phyloP scores from a whole-genome alignment of 352 stramenopile species.

The Phytophthora rubi region DNA sequence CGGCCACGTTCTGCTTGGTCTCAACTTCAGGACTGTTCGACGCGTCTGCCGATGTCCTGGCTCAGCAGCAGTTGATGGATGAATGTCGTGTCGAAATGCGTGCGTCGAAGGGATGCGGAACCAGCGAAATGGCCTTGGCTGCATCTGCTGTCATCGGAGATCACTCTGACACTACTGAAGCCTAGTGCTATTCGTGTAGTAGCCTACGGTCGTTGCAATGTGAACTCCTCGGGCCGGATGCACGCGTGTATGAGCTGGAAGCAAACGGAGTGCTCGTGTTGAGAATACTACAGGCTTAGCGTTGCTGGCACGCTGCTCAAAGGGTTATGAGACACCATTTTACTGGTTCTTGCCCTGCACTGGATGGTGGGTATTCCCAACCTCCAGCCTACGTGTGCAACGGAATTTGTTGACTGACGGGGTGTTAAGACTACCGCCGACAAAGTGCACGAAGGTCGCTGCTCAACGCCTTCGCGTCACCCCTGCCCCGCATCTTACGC shows the following conservation, averaged over 20 bases:
- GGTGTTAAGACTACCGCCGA: conserved; percentile 19
- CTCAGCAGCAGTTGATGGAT: conserved; percentile 30
- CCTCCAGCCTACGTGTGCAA: conserved; percentile 3
- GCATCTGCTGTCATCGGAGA: background rate
- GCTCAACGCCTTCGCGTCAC: conserved; percentile 6
- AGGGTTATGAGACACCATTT: conserved; percentile 18
- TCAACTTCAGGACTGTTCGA: background rate
- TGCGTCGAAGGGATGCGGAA: background rate
- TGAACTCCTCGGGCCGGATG: background rate
- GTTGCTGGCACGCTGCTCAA: background rate
- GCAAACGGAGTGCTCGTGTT: background rate
- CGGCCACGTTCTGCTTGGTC: conserved; percentile 4
- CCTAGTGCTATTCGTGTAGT: background rate
- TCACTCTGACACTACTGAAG: background rate
- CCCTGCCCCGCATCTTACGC: background rate
- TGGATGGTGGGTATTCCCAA: conserved; percentile 20
- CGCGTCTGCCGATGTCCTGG: conserved; percentile 7
- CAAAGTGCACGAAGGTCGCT: conserved; percentile 4
- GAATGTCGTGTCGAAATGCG: conserved; percentile 20
- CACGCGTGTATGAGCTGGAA: background rate
- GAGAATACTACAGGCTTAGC: background rate
- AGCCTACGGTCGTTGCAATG: too few species aligned
- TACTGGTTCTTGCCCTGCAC: background rate
- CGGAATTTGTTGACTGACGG: conserved; percentile 19
- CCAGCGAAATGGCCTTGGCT: background rate